These are phyloP conservation scores for Chlorokybus atmophyticus DNA, from an alignment of 139 green algal genomes.

Conservation along the genomic window DNA sequence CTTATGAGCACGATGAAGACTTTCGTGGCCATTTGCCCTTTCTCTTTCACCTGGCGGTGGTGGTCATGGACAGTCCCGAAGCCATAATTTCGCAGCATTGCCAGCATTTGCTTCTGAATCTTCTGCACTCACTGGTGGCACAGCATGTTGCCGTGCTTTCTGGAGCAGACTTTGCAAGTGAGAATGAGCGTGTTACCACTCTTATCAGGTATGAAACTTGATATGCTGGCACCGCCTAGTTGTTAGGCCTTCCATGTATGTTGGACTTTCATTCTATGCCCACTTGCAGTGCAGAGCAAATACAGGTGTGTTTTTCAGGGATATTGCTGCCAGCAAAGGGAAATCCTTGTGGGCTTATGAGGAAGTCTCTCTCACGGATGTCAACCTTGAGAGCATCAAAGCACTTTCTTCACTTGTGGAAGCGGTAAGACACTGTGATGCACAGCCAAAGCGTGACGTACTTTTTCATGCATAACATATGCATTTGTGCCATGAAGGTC, in stretches of 20 bases:
- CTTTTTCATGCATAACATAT: background rate
- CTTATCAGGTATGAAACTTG: background rate
- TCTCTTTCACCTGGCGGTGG: slow-evolving; percentile 52
- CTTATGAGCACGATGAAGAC: slow-evolving; percentile 77
- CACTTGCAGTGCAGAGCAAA: no score
- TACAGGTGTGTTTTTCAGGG: no score
- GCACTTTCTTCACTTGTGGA: no score
- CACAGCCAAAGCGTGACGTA: no score
- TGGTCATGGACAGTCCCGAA: slow-evolving; percentile 18
- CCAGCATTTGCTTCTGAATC: slow-evolving; percentile 60
- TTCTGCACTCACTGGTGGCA: slow-evolving; percentile 48
- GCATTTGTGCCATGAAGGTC: background rate
- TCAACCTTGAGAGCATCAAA: background rate
- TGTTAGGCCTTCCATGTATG: no score
- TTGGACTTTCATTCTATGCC: no score
- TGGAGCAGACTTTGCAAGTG: background rate
- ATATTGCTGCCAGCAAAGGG: no score
- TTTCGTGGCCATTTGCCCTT: slow-evolving; percentile 62
- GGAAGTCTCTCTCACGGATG: background rate
- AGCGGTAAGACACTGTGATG: no score
- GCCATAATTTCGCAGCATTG: background rate
- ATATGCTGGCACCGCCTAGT: no score
- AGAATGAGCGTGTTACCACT: background rate
- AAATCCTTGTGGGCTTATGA: background rate
- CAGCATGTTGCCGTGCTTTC: slow-evolving; percentile 34